Conservation (phyloP, 2,329 filamentous ascomycete species). For the Triangularia setosa region DNA sequence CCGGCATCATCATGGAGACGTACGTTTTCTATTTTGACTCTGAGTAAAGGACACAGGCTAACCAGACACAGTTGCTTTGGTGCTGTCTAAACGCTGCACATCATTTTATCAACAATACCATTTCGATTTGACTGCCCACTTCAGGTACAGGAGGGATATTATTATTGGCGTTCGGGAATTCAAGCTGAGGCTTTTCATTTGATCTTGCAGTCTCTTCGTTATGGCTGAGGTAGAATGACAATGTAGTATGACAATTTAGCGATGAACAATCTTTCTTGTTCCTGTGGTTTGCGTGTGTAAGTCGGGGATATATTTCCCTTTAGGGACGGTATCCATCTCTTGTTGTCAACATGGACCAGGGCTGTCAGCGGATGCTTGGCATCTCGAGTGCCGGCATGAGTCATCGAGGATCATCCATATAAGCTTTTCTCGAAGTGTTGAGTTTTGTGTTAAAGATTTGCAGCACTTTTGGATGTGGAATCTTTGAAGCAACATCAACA, state of each 20-base stretch:
- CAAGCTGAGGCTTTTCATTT: background rate
- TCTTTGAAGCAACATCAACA: background rate
- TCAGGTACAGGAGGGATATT: conserved; percentile 2
- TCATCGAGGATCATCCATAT: background rate
- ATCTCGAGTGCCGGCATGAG: background rate
- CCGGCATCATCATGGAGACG: conserved; percentile 36
- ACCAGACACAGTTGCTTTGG: conserved; percentile 4
- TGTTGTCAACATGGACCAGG: background rate
- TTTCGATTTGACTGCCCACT: conserved; percentile 1
- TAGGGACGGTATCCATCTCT: background rate
- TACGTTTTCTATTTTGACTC: background rate
- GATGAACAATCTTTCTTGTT: background rate
- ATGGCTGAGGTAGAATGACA: background rate
- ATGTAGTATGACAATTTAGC: background rate
- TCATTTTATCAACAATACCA: background rate
- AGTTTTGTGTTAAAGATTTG: background rate
- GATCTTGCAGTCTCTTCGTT: background rate
- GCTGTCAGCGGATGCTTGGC: background rate
- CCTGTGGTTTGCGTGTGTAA: background rate
- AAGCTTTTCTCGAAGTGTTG: background rate
- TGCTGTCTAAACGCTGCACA: conserved; percentile 2
- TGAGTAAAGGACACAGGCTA: background rate
- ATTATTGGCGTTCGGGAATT: conserved; percentile 8
- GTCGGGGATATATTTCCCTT: background rate
- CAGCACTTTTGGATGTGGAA: background rate